Evolutionary conservation across 768 basidiomycete genomes (phyloP), one percentile per base, ranked within the genome.

Genomic region (Arthromyces matolae): DNA sequence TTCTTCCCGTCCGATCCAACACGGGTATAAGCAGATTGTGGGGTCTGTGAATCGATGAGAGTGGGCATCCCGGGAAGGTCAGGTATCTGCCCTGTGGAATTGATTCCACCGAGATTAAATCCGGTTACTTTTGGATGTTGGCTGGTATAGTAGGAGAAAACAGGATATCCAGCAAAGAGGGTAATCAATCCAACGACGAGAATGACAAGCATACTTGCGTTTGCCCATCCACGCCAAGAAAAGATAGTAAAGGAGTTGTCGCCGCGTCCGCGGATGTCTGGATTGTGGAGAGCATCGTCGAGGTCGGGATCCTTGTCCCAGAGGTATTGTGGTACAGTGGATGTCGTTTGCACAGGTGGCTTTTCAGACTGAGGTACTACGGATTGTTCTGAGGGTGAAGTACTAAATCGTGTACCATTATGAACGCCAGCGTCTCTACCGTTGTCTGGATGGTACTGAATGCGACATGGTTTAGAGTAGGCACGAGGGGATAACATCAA

Each of bases 271-370:
- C 84, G 74, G n/a, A 79, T 71, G 70, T 91, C 89, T 36, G 83
- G 91, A 71, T 91, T 89, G 65, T 97, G 94, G 18, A 97, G 76
- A 18, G 81, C 78, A 64, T 97, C 94, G 70, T 96, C 93, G 14
- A 87, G 74, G 62, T 94, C 92, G 8, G 90, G 84, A 48, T 92
- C 91, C 60, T 78, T 82, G 63, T 90, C 89, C 84, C 86, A 91
- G 57, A 83, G 59, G 60, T 81, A 86, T 58, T 82, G 76, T 13
- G 86, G 86, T 4, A 88, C 75, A 0, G 86, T 80, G 8, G 79
- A 76, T 8, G 80, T 83, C 53, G 78, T 70, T 54, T 71, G 63
- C 19, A 71, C 57, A 5, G 66, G 65, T 22, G 51, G 49, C 52
- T 65, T 69, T 58, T 66, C 70, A 37, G 53, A 53, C 14, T 53